phyloP scores from a whole-genome alignment of 768 basidiomycete genomes.

The Kwoniella bestiolae region DNA sequence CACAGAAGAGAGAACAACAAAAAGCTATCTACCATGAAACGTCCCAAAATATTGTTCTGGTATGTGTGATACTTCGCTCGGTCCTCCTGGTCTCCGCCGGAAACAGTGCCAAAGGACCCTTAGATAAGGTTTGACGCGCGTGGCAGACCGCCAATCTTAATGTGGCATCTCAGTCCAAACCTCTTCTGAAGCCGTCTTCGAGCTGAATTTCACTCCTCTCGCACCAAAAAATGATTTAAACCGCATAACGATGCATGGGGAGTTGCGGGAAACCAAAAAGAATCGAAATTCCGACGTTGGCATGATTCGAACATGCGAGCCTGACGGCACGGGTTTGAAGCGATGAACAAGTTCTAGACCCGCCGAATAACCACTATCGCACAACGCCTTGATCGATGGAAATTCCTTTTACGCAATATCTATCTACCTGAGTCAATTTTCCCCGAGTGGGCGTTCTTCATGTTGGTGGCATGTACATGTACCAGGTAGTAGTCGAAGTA shows the following conservation, averaged over 20 bases:
- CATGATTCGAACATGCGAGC: slow-evolving; percentile 12
- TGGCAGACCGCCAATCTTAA: not conserved
- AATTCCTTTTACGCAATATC: too few relatives aligned
- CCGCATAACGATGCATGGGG: not conserved
- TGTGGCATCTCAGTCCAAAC: not conserved
- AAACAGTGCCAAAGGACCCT: not conserved
- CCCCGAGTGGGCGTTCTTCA: too few relatives aligned
- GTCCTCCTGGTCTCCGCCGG: not conserved
- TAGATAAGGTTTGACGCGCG: not conserved
- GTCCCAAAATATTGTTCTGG: not conserved
- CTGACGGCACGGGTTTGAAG: slow-evolving; percentile 3
- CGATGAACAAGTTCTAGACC: not conserved
- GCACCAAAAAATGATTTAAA: not conserved
- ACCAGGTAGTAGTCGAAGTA: too few relatives aligned
- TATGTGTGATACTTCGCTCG: too few relatives aligned
- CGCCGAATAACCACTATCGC: slow-evolving; percentile 18
- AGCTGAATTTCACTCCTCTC: not conserved
- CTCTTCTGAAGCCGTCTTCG: not conserved
- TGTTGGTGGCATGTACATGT: too few relatives aligned
- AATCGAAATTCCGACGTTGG: not conserved
- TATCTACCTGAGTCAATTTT: too few relatives aligned
- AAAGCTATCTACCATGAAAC: too few relatives aligned
- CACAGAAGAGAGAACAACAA: too few relatives aligned
- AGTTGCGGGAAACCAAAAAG: not conserved
- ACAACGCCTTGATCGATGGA: not conserved